Evolutionary conservation across 495 filamentous ascomycete genomes (phyloP).

Genomic region (Aspergillus wentii): DNA sequence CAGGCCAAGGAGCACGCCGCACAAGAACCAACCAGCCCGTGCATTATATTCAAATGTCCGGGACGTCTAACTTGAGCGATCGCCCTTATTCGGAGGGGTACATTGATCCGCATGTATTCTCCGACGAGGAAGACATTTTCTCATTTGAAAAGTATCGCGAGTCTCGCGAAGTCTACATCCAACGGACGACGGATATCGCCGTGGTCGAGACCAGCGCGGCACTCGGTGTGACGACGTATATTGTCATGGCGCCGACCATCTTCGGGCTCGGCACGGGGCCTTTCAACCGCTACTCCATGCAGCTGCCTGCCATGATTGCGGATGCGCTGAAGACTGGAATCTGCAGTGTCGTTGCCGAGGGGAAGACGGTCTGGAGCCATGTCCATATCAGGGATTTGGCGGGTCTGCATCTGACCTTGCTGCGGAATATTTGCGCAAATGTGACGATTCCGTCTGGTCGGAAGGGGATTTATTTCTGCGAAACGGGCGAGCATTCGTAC

Average conservation of each 20-base stretch:
- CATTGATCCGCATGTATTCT: constrained; percentile 27
- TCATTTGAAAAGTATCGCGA: constrained; percentile 32
- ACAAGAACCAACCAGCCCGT: constrained; percentile 23
- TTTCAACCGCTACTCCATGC: constrained; percentile 35
- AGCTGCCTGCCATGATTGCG: constrained; percentile 27
- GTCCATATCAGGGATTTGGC: constrained; percentile 45
- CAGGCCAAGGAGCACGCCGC: constrained; percentile 25
- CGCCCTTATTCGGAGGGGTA: constrained; percentile 30
- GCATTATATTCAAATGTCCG: constrained; percentile 39
- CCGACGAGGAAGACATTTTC: constrained; percentile 42
- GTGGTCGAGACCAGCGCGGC: constrained; percentile 35
- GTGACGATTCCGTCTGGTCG: constrained; percentile 32
- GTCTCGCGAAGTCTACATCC: constrained; percentile 24
- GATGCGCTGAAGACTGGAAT: constrained; percentile 21
- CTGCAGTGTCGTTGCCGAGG: constrained; percentile 28
- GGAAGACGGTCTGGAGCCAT: constrained; percentile 40
- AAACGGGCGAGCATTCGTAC: constrained; percentile 35
- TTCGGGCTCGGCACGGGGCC: constrained; percentile 41
- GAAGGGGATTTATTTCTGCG: constrained; percentile 41
- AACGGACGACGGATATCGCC: constrained; percentile 43
- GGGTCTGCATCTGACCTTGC: constrained; percentile 28
- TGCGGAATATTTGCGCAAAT: constrained; percentile 11
- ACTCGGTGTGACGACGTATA: constrained; percentile 35
- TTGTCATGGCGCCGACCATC: constrained; percentile 45
- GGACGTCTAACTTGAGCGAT: constrained; percentile 45